Conservation (phyloP, 2,329 filamentous ascomycete genomes). For the Fusarium graminum region DNA sequence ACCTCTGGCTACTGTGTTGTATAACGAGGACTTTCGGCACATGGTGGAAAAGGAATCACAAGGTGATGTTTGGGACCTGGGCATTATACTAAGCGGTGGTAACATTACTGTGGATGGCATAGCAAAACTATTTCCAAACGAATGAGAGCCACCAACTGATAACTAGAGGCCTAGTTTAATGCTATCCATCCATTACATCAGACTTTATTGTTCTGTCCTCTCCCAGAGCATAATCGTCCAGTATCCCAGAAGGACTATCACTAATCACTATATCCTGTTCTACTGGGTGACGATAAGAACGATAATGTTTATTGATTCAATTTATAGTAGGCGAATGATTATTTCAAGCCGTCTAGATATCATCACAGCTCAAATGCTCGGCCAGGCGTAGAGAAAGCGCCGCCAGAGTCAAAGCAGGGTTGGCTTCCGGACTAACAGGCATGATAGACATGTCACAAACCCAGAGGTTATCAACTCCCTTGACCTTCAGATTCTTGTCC, state of each 20-base stretch:
- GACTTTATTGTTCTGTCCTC: too few relatives aligned
- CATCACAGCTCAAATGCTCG: constrained; percentile 13
- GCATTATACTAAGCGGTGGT: constrained; percentile 5
- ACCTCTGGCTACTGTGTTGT: constrained; percentile 1
- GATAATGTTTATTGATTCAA: too few relatives aligned
- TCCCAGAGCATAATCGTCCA: too few relatives aligned
- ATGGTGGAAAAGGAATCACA: constrained; percentile 4
- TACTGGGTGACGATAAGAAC: too few relatives aligned
- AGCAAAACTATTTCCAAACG: neutral
- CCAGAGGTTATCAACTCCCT: constrained; percentile 31
- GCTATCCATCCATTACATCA: too few relatives aligned
- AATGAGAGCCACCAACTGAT: too few relatives aligned
- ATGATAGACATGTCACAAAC: constrained; percentile 35
- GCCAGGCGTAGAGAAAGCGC: constrained; percentile 31
- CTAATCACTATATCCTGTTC: too few relatives aligned
- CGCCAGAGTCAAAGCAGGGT: constrained; percentile 28
- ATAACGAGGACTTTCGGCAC: constrained; percentile 1
- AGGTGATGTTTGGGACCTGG: constrained; percentile 2
- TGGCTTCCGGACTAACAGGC: constrained; percentile 34
- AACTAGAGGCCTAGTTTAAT: too few relatives aligned
- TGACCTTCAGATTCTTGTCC: constrained; percentile 20
- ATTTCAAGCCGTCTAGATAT: neutral
- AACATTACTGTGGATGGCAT: neutral
- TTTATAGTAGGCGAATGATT: too few relatives aligned
- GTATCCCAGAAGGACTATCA: too few relatives aligned